These are phyloP conservation scores for Amanita polypyramis DNA, from an alignment of 768 basidiomycete genomes.

Conservation along the genomic window DNA sequence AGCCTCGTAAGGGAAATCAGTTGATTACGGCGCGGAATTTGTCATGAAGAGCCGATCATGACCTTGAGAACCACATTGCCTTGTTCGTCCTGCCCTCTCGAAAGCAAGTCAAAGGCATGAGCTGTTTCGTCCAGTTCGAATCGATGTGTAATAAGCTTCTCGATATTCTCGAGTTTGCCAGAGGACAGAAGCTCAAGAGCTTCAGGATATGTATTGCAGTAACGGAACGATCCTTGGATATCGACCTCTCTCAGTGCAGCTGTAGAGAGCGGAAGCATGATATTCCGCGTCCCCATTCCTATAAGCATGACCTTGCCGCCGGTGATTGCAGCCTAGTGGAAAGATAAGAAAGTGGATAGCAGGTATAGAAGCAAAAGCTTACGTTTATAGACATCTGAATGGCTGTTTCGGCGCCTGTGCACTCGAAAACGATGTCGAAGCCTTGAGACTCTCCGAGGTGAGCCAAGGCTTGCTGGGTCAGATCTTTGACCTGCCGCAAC, in stretches of 20 bases:
- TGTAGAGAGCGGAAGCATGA: constrained; percentile 71
- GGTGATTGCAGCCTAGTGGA: constrained; percentile 59
- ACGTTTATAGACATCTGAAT: constrained; percentile 89
- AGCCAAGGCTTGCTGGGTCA: constrained; percentile 36
- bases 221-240: constrained; percentile 85
- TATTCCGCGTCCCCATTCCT: constrained; percentile 88
- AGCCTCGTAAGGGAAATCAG: constrained; percentile 2
- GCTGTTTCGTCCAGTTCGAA: constrained; percentile 53
- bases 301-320: constrained; percentile 91
- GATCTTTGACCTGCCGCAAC: constrained; percentile 51
- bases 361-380: constrained; percentile 24
- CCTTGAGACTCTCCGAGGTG: constrained; percentile 60
- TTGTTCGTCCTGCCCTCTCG: constrained; percentile 64
- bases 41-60: constrained; percentile 49
- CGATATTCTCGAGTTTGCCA: constrained; percentile 52
- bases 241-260: constrained; percentile 88
- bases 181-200: constrained; percentile 69
- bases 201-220: constrained; percentile 84
- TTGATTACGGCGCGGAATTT: neutral
- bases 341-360: constrained; percentile 6
- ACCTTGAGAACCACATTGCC: constrained; percentile 86
- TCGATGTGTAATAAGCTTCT: constrained; percentile 74
- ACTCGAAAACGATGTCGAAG: constrained; percentile 91
- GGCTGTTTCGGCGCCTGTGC: constrained; percentile 86
- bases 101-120: constrained; percentile 75